Base-by-base conservation (phyloP, 2,329 filamentous ascomycete species). In the Teratosphaeria destructans region DNA sequence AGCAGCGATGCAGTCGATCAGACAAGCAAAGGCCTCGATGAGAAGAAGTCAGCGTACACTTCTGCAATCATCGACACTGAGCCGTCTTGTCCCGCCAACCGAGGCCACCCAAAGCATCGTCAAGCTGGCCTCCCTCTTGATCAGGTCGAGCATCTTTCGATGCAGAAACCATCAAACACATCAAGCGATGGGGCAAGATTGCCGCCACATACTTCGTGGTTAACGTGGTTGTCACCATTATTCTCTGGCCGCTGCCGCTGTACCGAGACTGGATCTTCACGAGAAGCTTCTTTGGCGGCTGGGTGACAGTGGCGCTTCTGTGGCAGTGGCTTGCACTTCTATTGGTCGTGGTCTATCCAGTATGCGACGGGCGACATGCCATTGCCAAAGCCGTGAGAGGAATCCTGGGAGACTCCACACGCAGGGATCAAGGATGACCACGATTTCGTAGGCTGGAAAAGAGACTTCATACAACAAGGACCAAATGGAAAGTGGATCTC, bases 181-280 rank as follows among this genome's bases (percentile, higher is more conserved):
- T 71, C 61, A 66, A 66, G 53, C 60, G 58, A 49, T 65, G 60
- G 64, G 54, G 61, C 43, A 29, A 37, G n/a, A 61, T 78, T 56
- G 76, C 78, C 0, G 73, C 72, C 64, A 62, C 67, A 1, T 74
- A 73, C 52, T 77, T 77, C 59, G 65, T 76, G 1, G 67, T 75
- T 37, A 72, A 78, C 55, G 72, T 81, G 1, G 64, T 79, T 7
- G 67, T 78, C 10, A 81, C 79, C 0, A 75, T 79, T 29, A 64
- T 81, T 11, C 63, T 74, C 0, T 81, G 78, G 79, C 79, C 78
- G 0, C 70, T 81, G 68, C 78, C 79, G 26, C 70, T 81, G 5
- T 81, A 81, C 62, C 73, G 78, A 2, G 69, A 77, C 63, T 81
- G 76, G 57, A 74, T 81, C 47, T 81, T 81, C 61, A 78, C 73